phyloP scores from a whole-genome alignment of 2,329 filamentous ascomycete genomes.

The Penicillium sp. region DNA sequence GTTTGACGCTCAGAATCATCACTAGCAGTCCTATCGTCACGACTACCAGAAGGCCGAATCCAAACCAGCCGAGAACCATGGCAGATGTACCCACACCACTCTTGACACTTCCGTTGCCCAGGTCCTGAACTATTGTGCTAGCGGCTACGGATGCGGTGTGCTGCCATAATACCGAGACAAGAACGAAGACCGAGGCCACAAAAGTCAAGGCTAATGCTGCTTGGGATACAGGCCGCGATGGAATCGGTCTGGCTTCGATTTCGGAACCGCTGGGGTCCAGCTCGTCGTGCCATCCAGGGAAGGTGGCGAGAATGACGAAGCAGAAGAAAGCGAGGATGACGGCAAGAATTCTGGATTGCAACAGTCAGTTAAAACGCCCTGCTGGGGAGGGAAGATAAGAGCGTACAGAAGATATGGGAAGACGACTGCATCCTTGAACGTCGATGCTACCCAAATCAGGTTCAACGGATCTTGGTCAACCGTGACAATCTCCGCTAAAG shows the following conservation, averaged over 20 bases:
- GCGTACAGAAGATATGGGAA: constrained; percentile 93
- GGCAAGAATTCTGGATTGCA: constrained; percentile 82
- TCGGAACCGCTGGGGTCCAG: constrained; percentile 70
- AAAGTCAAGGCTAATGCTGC: constrained; percentile 88
- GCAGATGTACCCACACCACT: constrained; percentile 86
- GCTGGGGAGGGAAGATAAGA: constrained; percentile 16
- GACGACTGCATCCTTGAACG: constrained; percentile 97
- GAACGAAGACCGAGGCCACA: constrained; percentile 56
- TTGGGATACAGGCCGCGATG: constrained; percentile 83
- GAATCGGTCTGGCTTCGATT: constrained; percentile 86
- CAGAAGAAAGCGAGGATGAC: constrained; percentile 96
- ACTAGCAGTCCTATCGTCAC: constrained; percentile 89
- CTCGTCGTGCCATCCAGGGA: constrained; percentile 95
- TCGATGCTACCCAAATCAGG: constrained; percentile 89
- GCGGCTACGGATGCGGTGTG: constrained; percentile 95
- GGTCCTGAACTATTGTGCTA: constrained; percentile 82
- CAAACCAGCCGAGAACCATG: constrained; percentile 97
- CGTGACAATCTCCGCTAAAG: constrained; percentile 76
- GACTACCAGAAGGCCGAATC: constrained; percentile 82
- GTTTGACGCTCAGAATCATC: constrained; percentile 88
- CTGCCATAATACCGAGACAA: constrained; percentile 53
- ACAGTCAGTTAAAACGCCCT: too few species aligned
- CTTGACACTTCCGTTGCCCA: constrained; percentile 79
- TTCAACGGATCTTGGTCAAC: constrained; percentile 94
- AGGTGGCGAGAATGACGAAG: constrained; percentile 87